phyloP scores from a whole-genome alignment of 2,329 filamentous ascomycete genomes.

The Hymenoscyphus salicellus region DNA sequence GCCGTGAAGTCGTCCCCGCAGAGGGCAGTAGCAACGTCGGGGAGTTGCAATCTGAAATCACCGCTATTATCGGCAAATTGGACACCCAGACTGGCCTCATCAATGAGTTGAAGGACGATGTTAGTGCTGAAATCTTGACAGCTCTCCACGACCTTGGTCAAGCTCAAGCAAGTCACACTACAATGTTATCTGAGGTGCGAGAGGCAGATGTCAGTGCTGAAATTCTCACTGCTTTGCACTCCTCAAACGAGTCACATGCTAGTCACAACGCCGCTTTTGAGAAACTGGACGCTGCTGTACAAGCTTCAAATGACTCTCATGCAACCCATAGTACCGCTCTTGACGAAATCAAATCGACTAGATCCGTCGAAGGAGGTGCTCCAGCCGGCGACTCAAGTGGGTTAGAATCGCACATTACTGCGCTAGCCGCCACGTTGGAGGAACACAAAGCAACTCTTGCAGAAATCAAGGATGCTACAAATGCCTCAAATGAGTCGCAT shows the following conservation, averaged over 20 bases:
- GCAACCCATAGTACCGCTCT: constrained; percentile 11
- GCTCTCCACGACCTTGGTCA: constrained; percentile 29
- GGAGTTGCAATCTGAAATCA: constrained; percentile 13
- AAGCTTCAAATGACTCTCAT: constrained; percentile 22
- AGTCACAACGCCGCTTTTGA: constrained; percentile 18
- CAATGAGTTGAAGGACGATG: constrained; percentile 34
- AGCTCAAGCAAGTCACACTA: constrained; percentile 21
- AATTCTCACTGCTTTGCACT: constrained; percentile 33
- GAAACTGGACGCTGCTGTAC: constrained; percentile 21
- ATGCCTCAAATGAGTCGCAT: constrained; percentile 16
- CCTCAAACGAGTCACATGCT: constrained; percentile 27
- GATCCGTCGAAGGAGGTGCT: constrained; percentile 11
- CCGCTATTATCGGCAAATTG: constrained; percentile 26
- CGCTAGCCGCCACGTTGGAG: constrained; percentile 19
- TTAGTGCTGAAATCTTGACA: constrained; percentile 34
- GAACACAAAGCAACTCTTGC: constrained; percentile 20
- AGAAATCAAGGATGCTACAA: constrained; percentile 15
- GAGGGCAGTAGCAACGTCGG: constrained; percentile 1
- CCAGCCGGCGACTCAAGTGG: constrained; percentile 5
- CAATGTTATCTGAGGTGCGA: constrained; percentile 27
- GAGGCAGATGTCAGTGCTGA: constrained; percentile 34
- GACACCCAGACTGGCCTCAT: constrained; percentile 26
- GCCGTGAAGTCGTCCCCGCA: constrained; percentile 14
- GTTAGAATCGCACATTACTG: constrained; percentile 19
- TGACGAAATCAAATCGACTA: constrained; percentile 25